phyloP scores from a whole-genome alignment of 2,329 filamentous ascomycete genomes.

The Trichoderma sp. region DNA sequence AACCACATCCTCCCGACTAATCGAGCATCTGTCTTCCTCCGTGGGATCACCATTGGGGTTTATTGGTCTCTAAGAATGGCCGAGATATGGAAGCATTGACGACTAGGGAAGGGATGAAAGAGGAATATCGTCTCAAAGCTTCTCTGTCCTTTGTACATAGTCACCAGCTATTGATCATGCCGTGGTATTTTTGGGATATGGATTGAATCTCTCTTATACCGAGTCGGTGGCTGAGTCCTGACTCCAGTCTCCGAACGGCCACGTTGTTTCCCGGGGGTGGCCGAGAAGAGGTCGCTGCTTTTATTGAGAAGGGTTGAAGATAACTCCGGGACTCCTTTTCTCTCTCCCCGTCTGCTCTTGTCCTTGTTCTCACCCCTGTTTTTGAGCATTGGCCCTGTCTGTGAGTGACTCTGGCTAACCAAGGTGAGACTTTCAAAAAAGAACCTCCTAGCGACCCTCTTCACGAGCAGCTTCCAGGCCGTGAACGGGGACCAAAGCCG shows the following conservation, averaged over 20 bases:
- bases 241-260: no score
- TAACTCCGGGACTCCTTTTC: no score
- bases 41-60: background rate
- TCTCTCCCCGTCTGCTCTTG: background rate
- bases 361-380: background rate
- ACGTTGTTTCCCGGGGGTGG: no score
- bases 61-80: background rate
- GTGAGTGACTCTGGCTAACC: background rate
- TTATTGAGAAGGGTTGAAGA: no score
- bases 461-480: constrained; percentile 8
- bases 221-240: no score
- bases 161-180: no score
- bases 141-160: no score
- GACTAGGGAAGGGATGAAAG: background rate
- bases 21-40: background rate
- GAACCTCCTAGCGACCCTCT: constrained; percentile 16
- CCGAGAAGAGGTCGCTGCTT: no score
- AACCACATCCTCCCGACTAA: no score
- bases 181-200: no score
- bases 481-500: constrained; percentile 27
- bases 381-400: background rate
- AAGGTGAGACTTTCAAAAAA: constrained; percentile 2
- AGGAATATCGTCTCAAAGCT: background rate
- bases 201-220: no score
- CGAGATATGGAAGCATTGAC: background rate